phyloP scores from a whole-genome alignment of 192 early-diverging fungal species.

The Dimargaris cristalligena region DNA sequence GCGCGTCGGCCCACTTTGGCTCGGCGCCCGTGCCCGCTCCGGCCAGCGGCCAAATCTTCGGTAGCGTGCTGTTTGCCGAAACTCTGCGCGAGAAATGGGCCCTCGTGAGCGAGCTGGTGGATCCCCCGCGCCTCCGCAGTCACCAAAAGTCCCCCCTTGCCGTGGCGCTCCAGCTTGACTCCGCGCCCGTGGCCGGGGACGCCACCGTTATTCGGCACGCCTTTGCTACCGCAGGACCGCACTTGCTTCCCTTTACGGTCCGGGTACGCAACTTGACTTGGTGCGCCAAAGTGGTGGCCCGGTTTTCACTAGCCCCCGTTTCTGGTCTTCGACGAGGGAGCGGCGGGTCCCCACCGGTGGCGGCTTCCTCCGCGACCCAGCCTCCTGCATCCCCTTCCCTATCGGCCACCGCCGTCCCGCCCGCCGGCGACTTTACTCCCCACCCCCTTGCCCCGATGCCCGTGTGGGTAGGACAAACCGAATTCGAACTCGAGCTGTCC shows the following conservation, averaged over 20 bases:
- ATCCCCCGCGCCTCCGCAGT: neutral
- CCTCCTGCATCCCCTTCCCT: constrained; percentile 8
- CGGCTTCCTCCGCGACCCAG: constrained; percentile 8
- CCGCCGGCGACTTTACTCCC: constrained; percentile 13
- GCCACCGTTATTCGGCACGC: too few species aligned
- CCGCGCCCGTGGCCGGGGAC: neutral
- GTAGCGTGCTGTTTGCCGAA: constrained; percentile 11
- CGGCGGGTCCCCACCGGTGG: constrained; percentile 12
- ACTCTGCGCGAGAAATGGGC: constrained; percentile 10
- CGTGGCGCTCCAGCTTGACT: neutral
- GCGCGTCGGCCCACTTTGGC: constrained; percentile 53
- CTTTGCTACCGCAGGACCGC: neutral
- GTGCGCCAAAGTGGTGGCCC: neutral
- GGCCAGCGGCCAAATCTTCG: neutral
- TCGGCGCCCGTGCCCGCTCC: constrained; percentile 13
- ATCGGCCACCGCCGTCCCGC: neutral
- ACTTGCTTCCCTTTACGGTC: neutral
- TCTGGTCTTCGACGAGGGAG: too few species aligned
- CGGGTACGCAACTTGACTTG: neutral
- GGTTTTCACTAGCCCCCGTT: neutral
- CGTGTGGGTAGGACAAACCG: constrained; percentile 45
- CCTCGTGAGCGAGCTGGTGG: constrained; percentile 8
- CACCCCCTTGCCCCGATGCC: constrained; percentile 23
- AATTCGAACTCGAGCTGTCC: constrained; percentile 32
- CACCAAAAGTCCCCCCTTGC: neutral